Evolutionary conservation across 2,329 filamentous ascomycete genomes (phyloP).

Genomic region (Parascedosporium putredinis): DNA sequence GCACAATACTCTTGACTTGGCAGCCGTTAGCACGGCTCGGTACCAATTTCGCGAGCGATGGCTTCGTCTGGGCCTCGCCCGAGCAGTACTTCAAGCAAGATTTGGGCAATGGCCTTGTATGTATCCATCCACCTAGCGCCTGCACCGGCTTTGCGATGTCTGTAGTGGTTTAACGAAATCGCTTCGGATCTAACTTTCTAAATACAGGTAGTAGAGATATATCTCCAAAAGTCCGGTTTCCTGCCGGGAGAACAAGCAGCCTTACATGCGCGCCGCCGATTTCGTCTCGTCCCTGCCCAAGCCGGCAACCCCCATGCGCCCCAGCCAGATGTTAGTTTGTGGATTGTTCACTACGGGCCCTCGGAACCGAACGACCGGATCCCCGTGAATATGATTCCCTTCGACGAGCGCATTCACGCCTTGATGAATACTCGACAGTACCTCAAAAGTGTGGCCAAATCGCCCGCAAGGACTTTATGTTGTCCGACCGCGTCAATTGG

Average conservation of each 20-base stretch:
- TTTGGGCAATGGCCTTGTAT: constrained; percentile 48
- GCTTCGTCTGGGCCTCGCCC: constrained; percentile 78
- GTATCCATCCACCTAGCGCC: constrained; percentile 17
- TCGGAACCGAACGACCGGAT: constrained; percentile 65
- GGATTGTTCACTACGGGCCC: constrained; percentile 83
- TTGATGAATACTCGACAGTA: constrained; percentile 52
- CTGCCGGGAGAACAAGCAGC: constrained; percentile 65
- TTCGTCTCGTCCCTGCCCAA: constrained; percentile 68
- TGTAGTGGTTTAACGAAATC: not conserved
- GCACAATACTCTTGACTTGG: constrained; percentile 78
- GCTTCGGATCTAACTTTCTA: not conserved
- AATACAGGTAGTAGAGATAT: constrained; percentile 73
- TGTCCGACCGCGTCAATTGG: constrained; percentile 83
- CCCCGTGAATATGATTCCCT: constrained; percentile 55
- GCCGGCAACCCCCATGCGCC: constrained; percentile 59
- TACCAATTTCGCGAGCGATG: constrained; percentile 76
- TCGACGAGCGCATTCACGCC: constrained; percentile 49
- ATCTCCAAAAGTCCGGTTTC: constrained; percentile 72
- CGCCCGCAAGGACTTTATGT: constrained; percentile 86
- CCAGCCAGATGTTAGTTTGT: constrained; percentile 69
- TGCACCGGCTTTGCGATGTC: not conserved
- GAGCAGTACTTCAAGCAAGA: constrained; percentile 72
- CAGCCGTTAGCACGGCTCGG: constrained; percentile 64
- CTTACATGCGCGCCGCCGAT: constrained; percentile 71
- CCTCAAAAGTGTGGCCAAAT: constrained; percentile 70